phyloP scores from a whole-genome alignment of 2,329 filamentous ascomycete genomes.

The Sphaerulina vaccinii region DNA sequence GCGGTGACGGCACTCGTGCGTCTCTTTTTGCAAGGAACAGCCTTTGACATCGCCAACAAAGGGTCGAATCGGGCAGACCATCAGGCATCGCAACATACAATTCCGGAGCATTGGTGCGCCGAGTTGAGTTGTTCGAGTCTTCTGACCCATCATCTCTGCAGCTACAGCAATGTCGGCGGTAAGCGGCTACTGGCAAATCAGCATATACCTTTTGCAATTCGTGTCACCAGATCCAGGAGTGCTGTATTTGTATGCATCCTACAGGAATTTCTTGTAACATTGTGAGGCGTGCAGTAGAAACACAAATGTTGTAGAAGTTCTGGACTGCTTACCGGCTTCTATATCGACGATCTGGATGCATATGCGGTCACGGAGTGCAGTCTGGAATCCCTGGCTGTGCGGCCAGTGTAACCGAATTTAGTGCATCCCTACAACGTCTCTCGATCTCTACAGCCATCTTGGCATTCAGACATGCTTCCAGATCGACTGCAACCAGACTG shows the following conservation, averaged over 20 bases:
- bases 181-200: no score
- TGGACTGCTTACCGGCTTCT: not conserved
- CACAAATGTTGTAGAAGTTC: not conserved
- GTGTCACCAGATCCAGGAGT: no score
- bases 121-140: not conserved
- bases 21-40: not conserved
- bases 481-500: not conserved
- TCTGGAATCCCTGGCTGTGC: not conserved
- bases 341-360: not conserved
- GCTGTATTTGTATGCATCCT: no score
- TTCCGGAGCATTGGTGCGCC: not conserved
- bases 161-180: no score
- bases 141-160: no score
- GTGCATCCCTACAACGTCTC: not conserved
- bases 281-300: not conserved
- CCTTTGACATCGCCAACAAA: not conserved
- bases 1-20: constrained; percentile 4
- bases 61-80: constrained; percentile 2
- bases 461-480: not conserved
- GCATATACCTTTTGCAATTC: no score
- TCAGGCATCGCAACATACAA: not conserved
- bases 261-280: no score
- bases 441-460: not conserved
- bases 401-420: not conserved
- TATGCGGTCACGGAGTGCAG: not conserved